Evolutionary conservation across 192 early-diverging fungal genomes (phyloP).

Genomic region (Mycoemilia scoparia): DNA sequence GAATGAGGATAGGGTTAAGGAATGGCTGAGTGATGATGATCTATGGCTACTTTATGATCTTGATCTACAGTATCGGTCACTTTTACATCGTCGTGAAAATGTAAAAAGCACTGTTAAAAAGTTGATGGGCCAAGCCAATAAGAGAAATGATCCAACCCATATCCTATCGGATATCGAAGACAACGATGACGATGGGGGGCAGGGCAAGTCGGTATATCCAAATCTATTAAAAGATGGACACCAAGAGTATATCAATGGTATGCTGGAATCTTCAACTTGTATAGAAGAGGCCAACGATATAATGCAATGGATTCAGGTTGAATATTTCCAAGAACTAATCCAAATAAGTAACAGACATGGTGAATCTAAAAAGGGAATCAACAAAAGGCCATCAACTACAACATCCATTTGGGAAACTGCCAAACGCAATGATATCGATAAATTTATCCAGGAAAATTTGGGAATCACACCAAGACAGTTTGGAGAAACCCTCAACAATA

Average conservation of each 20-base stretch:
- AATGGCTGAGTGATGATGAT: conserved; percentile 46
- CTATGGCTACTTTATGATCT: conserved; percentile 82
- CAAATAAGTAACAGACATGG: conserved; percentile 9
- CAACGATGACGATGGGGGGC: not conserved
- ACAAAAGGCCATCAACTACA: conserved; percentile 18
- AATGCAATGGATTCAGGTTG: conserved; percentile 41
- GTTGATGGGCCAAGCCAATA: conserved; percentile 15
- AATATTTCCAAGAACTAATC: conserved; percentile 14
- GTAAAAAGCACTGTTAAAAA: conserved; percentile 28
- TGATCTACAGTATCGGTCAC: conserved; percentile 53
- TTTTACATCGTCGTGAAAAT: conserved; percentile 42
- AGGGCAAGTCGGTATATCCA: not conserved
- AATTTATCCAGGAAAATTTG: conserved; percentile 22
- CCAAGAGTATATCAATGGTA: conserved; percentile 7
- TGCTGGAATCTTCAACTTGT: conserved; percentile 8
- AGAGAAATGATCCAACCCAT: conserved; percentile 5
- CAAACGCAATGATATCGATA: conserved; percentile 17
- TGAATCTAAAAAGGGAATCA: conserved; percentile 4
- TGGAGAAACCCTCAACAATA: conserved; percentile 35
- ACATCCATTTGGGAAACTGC: conserved; percentile 20
- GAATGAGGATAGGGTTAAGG: conserved; percentile 18
- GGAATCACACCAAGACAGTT: conserved; percentile 40
- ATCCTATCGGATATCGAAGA: conserved; percentile 16
- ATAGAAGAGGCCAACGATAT: conserved; percentile 48
- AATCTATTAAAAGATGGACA: conserved; percentile 7